Percentiles rank a stretch among this genome's conserved stretches.
Evolutionary conservation across 345 rosid species (phyloP).

Genomic region (Erodium maritimum): DNA sequence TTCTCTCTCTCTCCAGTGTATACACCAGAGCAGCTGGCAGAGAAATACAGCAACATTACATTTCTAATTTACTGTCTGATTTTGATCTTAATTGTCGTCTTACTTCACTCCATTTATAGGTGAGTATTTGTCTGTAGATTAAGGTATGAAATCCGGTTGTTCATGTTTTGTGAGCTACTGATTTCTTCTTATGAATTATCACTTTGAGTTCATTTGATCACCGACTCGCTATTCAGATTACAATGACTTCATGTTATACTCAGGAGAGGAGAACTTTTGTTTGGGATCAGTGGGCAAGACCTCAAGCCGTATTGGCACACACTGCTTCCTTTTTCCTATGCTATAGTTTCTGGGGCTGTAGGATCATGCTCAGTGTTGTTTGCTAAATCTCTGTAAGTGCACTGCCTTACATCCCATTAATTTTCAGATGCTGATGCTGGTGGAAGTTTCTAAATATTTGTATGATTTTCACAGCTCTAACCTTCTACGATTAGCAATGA

Average conservation of each 20-base stretch:
- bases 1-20: constrained; percentile 41
- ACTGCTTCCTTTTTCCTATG: constrained; percentile 93
- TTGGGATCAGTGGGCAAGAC: constrained; percentile 58
- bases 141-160: neutral
- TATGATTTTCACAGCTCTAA: constrained; percentile 56
- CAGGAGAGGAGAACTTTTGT: constrained; percentile 85
- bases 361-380: constrained; percentile 97
- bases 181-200: neutral
- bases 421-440: constrained; percentile 2
- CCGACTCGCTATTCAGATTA: neutral
- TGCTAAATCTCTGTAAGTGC: constrained; percentile 93
- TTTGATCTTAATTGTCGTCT: constrained; percentile 52
- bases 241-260: constrained; percentile 5
- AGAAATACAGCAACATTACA: constrained; percentile 75
- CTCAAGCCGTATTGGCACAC: constrained; percentile 73
- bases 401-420: constrained; percentile 2
- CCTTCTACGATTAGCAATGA: constrained; percentile 86
- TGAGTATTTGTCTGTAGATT: constrained; percentile 12
- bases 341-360: constrained; percentile 91
- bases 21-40: constrained; percentile 92
- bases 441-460: constrained; percentile 9
- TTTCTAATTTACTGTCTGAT: constrained; percentile 77
- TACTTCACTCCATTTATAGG: constrained; percentile 74
- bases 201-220: neutral
- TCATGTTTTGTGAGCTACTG: neutral